These are phyloP conservation scores for Pichia cabralensis DNA, from an alignment of 805 yeast genomes.

Conservation along the genomic window DNA sequence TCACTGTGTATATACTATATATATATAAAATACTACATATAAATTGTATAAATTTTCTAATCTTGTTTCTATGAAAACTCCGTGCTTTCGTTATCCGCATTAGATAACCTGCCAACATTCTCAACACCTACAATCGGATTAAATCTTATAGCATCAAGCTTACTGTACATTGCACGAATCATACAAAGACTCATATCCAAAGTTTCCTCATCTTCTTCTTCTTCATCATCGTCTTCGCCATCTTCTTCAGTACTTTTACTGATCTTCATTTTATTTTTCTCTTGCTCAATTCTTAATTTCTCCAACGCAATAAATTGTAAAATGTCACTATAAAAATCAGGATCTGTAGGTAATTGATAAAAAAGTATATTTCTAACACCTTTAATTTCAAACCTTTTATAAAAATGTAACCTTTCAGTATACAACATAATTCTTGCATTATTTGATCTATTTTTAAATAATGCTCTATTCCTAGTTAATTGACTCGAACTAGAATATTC, in stretches of 20 bases:
- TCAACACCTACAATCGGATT: conserved; percentile 79
- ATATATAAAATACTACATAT: not conserved
- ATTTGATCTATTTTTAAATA: conserved; percentile 40
- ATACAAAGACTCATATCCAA: conserved; percentile 28
- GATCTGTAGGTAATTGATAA: conserved; percentile 80
- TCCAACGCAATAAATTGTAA: conserved; percentile 53
- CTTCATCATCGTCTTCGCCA: conserved; percentile 10
- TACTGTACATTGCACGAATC: conserved; percentile 56
- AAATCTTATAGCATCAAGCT: conserved; percentile 68
- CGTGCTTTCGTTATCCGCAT: conserved; percentile 61
- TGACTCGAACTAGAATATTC: conserved; percentile 76
- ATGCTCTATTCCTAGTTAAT: conserved; percentile 57
- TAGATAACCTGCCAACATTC: conserved; percentile 57
- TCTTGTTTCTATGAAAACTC: conserved; percentile 46
- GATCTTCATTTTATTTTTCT: conserved; percentile 13
- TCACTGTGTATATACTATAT: too few species aligned
- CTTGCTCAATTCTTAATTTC: conserved; percentile 25
- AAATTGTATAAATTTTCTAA: not conserved
- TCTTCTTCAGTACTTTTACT: conserved; percentile 3
- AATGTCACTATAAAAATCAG: conserved; percentile 71
- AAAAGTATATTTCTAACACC: conserved; percentile 79
- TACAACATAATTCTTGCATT: conserved; percentile 56
- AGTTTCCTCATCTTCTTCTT: conserved; percentile 16
- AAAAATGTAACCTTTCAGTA: conserved; percentile 91
- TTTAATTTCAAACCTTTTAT: conserved; percentile 70